Evolutionary conservation across 257 asterid genomes (phyloP), one percentile per base, ranked within the genome.

Genomic region (Dorcoceras hygrometricum): DNA sequence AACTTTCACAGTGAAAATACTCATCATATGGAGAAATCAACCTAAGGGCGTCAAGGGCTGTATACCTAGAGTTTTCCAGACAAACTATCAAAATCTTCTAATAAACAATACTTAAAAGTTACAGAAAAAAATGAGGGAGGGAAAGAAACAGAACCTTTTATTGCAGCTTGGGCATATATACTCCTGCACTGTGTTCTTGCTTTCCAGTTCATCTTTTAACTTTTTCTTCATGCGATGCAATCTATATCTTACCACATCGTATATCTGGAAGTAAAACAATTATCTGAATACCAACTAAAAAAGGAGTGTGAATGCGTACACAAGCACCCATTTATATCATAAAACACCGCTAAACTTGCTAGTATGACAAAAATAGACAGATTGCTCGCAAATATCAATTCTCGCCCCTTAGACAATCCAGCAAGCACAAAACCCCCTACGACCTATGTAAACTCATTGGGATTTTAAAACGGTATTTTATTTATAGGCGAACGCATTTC

Each of bases 221-320:
- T 81, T 88, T 81, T 94, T 94, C 80, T 63, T 90, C 99, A 94
- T 90, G 67, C 99, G 87, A 59, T 90, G 93, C 57, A 94, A 67
- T 82, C 99, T 77, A 82, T 94, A 90, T 75, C 99, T 84, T 66
- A 94, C 96, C 46, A 94, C 96, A 80, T 94, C 99, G 73, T 84
- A 81, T 78, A 90, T 82, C 98, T 94, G 91, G 86, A 77, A 64
- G 20, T 24, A 58, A 61, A 48, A 43, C 19, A 55, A 55, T 50
- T 59, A 50, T 23, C 7, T 19, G 22, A 23, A 22, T 12, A 23
- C 8, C 8, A 53, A 23, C 32, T 62, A 32, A 36, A 32, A 50
- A 12, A 2, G 7, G 36, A 55, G 55, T 23, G 29, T 32, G 23
- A 26, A 46, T 46, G 54, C 54, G 18, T 16, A 46, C 54, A 16